phyloP scores from a whole-genome alignment of 2,329 filamentous ascomycete species.

The Thermomyces lanuginosus region DNA sequence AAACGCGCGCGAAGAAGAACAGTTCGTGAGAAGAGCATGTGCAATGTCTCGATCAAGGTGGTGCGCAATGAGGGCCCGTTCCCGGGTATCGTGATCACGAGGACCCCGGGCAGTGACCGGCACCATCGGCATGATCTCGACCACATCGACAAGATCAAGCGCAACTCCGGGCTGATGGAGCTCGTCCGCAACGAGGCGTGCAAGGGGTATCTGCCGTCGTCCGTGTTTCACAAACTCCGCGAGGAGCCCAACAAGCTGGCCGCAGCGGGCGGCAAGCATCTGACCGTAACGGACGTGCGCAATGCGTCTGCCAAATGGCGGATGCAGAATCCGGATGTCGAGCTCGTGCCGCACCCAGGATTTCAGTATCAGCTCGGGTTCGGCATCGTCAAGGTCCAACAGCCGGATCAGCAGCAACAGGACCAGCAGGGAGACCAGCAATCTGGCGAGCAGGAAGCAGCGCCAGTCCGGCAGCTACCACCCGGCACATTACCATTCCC shows the following conservation, averaged over 20 bases:
- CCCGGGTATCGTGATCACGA: slow-evolving; percentile 27
- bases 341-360: slow-evolving; percentile 29
- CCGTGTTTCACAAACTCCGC: slow-evolving; percentile 33
- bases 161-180: slow-evolving; percentile 33
- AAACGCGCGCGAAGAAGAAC: slow-evolving; percentile 30
- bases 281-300: slow-evolving; percentile 32
- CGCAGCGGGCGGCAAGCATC: slow-evolving; percentile 30
- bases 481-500: slow-evolving; percentile 32
- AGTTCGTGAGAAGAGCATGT: slow-evolving; percentile 29
- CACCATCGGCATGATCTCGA: slow-evolving; percentile 32
- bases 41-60: slow-evolving; percentile 33
- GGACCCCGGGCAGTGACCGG: slow-evolving; percentile 24
- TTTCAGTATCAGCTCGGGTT: slow-evolving; percentile 29
- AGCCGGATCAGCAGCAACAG: slow-evolving; percentile 8
- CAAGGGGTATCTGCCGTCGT: slow-evolving; percentile 33
- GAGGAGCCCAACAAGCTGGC: slow-evolving; percentile 29
- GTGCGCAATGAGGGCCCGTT: slow-evolving; percentile 29
- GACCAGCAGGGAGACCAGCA: too few species aligned
- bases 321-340: slow-evolving; percentile 27
- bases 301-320: slow-evolving; percentile 35
- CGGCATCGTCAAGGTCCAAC: slow-evolving; percentile 22
- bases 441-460: too few species aligned
- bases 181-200: slow-evolving; percentile 29
- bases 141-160: slow-evolving; percentile 32
- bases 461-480: slow-evolving; percentile 14